Conservation (phyloP, 2,329 filamentous ascomycete species). For the Pyricularia grisea region DNA sequence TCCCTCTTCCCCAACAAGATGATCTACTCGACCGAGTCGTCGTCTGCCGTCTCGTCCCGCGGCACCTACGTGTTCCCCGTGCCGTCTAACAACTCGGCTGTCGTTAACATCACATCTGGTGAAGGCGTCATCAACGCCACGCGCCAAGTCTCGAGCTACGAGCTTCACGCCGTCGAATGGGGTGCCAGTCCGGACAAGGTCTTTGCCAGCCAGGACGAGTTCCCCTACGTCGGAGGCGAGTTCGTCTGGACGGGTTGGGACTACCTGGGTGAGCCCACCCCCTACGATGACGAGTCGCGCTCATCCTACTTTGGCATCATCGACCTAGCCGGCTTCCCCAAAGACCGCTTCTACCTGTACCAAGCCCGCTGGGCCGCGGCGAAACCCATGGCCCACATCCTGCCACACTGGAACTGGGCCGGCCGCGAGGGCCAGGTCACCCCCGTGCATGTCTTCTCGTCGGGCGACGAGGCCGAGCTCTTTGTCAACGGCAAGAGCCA, state of each 20-base stretch:
- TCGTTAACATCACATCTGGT: constrained; percentile 22
- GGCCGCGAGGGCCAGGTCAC: constrained; percentile 33
- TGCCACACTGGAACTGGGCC: constrained; percentile 49
- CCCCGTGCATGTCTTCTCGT: constrained; percentile 43
- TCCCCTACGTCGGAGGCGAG: constrained; percentile 40
- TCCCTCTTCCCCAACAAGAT: constrained; percentile 34
- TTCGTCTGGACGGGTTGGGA: constrained; percentile 21
- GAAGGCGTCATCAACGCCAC: constrained; percentile 26
- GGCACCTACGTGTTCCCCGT: constrained; percentile 46
- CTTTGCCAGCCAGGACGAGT: constrained; percentile 35
- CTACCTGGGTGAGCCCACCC: constrained; percentile 20
- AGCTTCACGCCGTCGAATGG: constrained; percentile 36
- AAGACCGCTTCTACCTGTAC: constrained; percentile 46
- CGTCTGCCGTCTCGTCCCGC: constrained; percentile 36
- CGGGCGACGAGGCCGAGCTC: constrained; percentile 42
- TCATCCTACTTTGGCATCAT: constrained; percentile 48
- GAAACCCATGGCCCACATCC: constrained; percentile 37
- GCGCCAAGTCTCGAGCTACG: constrained; percentile 36
- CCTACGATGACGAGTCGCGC: constrained; percentile 30
- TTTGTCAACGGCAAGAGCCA: constrained; percentile 40
- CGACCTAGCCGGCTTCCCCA: constrained; percentile 46
- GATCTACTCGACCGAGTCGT: constrained; percentile 30
- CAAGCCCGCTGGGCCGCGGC: constrained; percentile 43
- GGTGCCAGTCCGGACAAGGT: constrained; percentile 44
- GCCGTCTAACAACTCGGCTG: constrained; percentile 17